Conservation (phyloP, 768 basidiomycete genomes). For the Omphalotus guepiniiformis region DNA sequence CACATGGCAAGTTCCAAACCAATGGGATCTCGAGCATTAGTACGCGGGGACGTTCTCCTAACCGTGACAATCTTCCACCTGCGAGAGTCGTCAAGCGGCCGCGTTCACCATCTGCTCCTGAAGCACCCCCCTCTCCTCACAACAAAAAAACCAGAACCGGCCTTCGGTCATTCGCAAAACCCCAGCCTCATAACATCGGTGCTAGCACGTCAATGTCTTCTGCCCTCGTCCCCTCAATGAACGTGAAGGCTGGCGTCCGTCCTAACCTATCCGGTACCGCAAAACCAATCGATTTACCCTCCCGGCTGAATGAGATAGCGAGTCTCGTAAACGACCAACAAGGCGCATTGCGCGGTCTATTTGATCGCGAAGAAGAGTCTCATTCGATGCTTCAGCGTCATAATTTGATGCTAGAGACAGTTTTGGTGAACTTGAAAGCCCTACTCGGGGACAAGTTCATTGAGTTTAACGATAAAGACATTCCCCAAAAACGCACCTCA, state of each 20-base stretch:
- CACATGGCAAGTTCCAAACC: not conserved
- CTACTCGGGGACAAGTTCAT: not conserved
- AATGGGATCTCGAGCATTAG: not conserved
- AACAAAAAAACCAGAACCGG: conserved; percentile 4
- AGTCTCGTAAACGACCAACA: not conserved
- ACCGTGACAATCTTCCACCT: not conserved
- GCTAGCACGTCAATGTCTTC: not conserved
- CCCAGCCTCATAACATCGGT: not conserved
- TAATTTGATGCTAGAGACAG: not conserved
- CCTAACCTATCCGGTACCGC: not conserved
- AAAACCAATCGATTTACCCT: not conserved
- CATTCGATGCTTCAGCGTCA: not conserved
- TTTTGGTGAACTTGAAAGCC: conserved; percentile 5
- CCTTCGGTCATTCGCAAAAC: not conserved
- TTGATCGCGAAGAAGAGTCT: not conserved
- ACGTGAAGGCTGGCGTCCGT: not conserved
- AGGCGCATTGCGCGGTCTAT: not conserved
- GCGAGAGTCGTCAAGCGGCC: conserved; percentile 1
- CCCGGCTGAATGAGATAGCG: not conserved
- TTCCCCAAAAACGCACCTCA: not conserved
- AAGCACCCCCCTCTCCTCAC: not conserved
- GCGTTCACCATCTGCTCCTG: not conserved
- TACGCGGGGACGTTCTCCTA: conserved; percentile 1
- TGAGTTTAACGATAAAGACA: not conserved
- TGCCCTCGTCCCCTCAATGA: not conserved